Conservation (phyloP, 2,329 filamentous ascomycete species). For the Zymoseptoria pseudotritici region DNA sequence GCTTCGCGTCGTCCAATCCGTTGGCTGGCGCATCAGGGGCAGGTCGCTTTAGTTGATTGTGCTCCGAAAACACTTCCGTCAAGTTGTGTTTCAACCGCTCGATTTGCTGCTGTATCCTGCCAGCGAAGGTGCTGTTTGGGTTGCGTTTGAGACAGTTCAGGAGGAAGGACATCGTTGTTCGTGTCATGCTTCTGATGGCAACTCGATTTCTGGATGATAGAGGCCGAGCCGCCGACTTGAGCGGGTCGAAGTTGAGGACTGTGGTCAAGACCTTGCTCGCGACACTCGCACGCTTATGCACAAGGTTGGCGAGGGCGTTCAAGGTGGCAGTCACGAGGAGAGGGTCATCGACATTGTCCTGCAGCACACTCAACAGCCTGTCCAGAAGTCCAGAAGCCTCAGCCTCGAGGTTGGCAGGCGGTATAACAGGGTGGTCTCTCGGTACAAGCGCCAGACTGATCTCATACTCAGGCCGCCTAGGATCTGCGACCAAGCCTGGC, state of each 20-base stretch:
- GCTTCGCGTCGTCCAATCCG: slow-evolving; percentile 68
- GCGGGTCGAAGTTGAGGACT: slow-evolving; percentile 83
- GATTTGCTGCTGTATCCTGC: slow-evolving; percentile 78
- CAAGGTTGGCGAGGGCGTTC: slow-evolving; percentile 76
- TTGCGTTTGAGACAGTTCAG: slow-evolving; percentile 79
- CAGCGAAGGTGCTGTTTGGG: slow-evolving; percentile 64
- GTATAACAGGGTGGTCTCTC: slow-evolving; percentile 70
- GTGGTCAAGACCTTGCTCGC: slow-evolving; percentile 79
- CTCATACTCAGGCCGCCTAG: slow-evolving; percentile 74
- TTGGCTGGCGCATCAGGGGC: slow-evolving; percentile 63
- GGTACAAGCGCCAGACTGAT: slow-evolving; percentile 82
- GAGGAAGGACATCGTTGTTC: slow-evolving; percentile 77
- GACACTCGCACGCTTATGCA: slow-evolving; percentile 72
- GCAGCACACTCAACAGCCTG: slow-evolving; percentile 73
- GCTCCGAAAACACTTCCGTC: slow-evolving; percentile 71
- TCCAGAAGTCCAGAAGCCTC: slow-evolving; percentile 88
- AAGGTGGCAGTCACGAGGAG: slow-evolving; percentile 84
- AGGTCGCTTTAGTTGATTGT: slow-evolving; percentile 61
- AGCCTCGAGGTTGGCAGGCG: slow-evolving; percentile 76
- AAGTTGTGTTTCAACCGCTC: slow-evolving; percentile 74
- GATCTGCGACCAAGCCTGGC: slow-evolving; percentile 70
- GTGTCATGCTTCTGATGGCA: slow-evolving; percentile 86
- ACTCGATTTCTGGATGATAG: slow-evolving; percentile 61
- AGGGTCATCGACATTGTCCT: slow-evolving; percentile 77
- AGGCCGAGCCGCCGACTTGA: slow-evolving; percentile 57